Evolutionary conservation across 768 basidiomycete genomes (phyloP), one percentile per base, ranked within the genome.

Genomic region (Galerina sulciceps): DNA sequence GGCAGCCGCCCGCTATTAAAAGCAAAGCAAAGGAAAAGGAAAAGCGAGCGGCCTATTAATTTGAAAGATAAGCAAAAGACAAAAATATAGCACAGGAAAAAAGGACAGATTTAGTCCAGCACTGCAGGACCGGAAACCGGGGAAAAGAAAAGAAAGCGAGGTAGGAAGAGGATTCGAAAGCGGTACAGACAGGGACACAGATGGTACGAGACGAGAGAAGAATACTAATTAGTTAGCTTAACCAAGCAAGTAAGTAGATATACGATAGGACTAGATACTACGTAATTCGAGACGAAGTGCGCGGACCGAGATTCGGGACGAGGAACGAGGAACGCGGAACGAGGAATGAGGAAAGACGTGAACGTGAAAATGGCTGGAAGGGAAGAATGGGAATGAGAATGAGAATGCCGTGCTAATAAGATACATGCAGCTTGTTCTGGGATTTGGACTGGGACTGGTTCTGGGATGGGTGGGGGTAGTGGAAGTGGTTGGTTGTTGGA

Each of bases 291-390:
- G 17, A 26, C 36, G 38, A 57, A 17, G 49, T 14, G 26, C 38
- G 44, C 36, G 4, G 44, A 37, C 31, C 13, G 50, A 41, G 35
- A 35, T 22, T 3, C 8, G 14, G 4, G 36, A 4, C 2, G 23
- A 57, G 52, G 36, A 56, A 55, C 51, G 49, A 48, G 34, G 48
- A 53, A 40, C 11, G 44, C n/a, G 46, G 36, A 55, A 64, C 31
- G 53, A n/a, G 41, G 60, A 46, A 65, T 53, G 46, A 42, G 60
- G 38, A 57, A 40, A 48, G 54, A 60, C 58, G 56, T 43, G 62
- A 61, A 57, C 49, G 53, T 45, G 35, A 50, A 45, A 47, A 34
- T 17, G 31, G 26, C 10, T 41, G 36, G 2, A 20, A 22, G 13
- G 38, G 14, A 37, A 41, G 23, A 20, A 18, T 8, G 48, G 34